Evolutionary conservation across 768 basidiomycete species (phyloP).

Genomic region (Ramaria sp.): DNA sequence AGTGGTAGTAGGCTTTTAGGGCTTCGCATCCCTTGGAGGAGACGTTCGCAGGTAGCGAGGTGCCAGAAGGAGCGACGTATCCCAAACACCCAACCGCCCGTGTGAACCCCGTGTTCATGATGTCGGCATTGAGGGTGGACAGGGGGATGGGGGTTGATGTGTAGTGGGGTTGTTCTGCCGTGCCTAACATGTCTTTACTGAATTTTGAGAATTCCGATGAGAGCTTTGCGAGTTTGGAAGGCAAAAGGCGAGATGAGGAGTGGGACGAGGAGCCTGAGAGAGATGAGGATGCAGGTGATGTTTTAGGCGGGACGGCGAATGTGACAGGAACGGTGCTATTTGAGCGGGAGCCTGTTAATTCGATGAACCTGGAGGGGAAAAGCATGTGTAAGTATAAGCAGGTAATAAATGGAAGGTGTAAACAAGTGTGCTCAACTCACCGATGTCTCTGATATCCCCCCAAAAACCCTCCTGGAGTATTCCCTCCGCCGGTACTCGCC

Average conservation of each 20-base stretch:
- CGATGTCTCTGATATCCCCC: constrained; percentile 81
- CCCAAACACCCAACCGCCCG: constrained; percentile 55
- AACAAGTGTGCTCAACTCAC: constrained; percentile 23
- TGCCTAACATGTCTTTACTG: constrained; percentile 15
- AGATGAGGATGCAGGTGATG: no score
- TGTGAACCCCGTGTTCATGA: constrained; percentile 86
- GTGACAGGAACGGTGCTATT: constrained; percentile 49
- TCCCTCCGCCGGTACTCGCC: constrained; percentile 91
- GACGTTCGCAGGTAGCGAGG: no score
- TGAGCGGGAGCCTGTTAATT: constrained; percentile 57
- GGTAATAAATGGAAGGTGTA: no score
- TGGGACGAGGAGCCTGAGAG: no score
- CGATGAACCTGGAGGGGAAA: constrained; percentile 44
- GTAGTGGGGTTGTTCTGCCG: constrained; percentile 30
- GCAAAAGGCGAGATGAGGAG: no score
- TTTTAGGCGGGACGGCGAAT: constrained; percentile 56
- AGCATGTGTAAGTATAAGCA: no score
- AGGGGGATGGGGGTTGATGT: constrained; percentile 52
- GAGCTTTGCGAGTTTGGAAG: no score
- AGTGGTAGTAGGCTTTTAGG: constrained; percentile 53
- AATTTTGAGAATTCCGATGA: no score
- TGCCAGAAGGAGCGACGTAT: constrained; percentile 18
- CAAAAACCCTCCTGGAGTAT: constrained; percentile 73
- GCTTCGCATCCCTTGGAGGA: constrained; percentile 52
- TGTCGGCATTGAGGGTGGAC: constrained; percentile 54